Base-by-base conservation (phyloP, 176 grass and related monocot species). In the Stipa capillata region DNA sequence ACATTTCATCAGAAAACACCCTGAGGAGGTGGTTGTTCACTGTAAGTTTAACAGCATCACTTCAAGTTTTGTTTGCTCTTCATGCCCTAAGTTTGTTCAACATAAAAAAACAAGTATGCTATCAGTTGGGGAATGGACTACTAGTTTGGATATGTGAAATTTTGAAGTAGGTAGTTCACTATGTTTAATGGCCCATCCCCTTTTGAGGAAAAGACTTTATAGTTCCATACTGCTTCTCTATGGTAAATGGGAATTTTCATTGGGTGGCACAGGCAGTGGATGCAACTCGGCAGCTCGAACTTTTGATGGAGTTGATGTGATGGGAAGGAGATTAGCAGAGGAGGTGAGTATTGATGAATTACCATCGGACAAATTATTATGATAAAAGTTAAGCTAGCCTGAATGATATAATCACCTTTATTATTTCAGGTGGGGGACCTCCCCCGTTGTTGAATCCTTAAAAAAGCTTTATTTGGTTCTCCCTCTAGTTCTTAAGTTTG, bases 291-390 rank as follows among this genome's bases (percentile, higher is more conserved):
- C 87, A 33, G 73, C 85, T 87, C 88, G 87, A 82, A 94, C 92
- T 71, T 59, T 94, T 23, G 78, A 98, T 81, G 92, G 96, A 43
- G 70, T 98, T 69, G 92, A 94, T 85, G 76, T 98, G 65, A 94
- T 98, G 90, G 96, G 92, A 77, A 85, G 52, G 69, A 90, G 96
- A 91, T 91, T 98, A 82, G 92, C 92, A 44, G 80, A 93, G 11
- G 96, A 94, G 96, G 96, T 92, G 16, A 29, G 8, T 64, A 59
- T 17, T 68, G n/a, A 64, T 83, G 70, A 73, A 79, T 69, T 83
- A 33, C 32, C 48, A 31, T 83, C 36, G 51, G 74, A 71, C 20
- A 73, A 10, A 4, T 64, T 40, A 55, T 51, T 11, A 35, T 31
- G 15, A 4, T 58, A 20, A 0, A 39, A 74, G 50, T 33, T 51